Evolutionary conservation across 2,329 filamentous ascomycete genomes (phyloP).

Genomic region (Xylaria multiplex): DNA sequence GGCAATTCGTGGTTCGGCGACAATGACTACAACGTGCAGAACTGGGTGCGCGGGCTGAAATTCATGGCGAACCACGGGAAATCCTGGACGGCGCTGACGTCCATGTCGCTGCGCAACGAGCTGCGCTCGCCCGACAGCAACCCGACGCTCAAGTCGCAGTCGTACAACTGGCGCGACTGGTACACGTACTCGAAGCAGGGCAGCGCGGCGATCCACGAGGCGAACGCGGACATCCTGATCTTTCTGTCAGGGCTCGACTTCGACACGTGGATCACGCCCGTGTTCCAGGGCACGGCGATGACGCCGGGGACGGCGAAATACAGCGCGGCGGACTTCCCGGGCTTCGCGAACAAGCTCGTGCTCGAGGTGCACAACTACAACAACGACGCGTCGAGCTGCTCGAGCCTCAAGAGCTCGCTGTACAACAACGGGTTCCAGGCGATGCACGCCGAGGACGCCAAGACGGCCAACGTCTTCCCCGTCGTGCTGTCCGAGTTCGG

Average conservation of each 20-base stretch:
- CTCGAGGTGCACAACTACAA: conserved; percentile 71
- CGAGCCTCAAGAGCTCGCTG: conserved; percentile 57
- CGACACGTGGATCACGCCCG: conserved; percentile 64
- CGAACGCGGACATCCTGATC: conserved; percentile 64
- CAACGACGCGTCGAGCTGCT: conserved; percentile 60
- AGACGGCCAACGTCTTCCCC: conserved; percentile 57
- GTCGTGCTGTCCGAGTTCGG: conserved; percentile 66
- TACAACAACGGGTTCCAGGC: conserved; percentile 64
- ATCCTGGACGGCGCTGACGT: conserved; percentile 58
- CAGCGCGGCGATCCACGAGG: conserved; percentile 59
- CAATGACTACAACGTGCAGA: conserved; percentile 64
- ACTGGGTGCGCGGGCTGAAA: conserved; percentile 68
- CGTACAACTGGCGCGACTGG: conserved; percentile 68
- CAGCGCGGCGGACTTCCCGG: conserved; percentile 57
- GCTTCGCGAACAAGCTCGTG: conserved; percentile 64
- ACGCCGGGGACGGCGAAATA: conserved; percentile 59
- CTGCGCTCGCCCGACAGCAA: conserved; percentile 57
- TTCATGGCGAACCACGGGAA: conserved; percentile 70
- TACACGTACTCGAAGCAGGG: conserved; percentile 62
- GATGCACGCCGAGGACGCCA: conserved; percentile 50
- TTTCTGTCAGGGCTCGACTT: conserved; percentile 68
- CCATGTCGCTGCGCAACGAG: conserved; percentile 66
- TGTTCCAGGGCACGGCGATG: conserved; percentile 60
- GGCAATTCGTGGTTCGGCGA: conserved; percentile 72
- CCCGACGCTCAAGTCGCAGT: conserved; percentile 46